Percentiles rank a stretch among this genome's conserved stretches.
These are phyloP conservation scores for Omphalotus olearius DNA, from an alignment of 1,284 basidiomycete genomes.

Conservation along the genomic window DNA sequence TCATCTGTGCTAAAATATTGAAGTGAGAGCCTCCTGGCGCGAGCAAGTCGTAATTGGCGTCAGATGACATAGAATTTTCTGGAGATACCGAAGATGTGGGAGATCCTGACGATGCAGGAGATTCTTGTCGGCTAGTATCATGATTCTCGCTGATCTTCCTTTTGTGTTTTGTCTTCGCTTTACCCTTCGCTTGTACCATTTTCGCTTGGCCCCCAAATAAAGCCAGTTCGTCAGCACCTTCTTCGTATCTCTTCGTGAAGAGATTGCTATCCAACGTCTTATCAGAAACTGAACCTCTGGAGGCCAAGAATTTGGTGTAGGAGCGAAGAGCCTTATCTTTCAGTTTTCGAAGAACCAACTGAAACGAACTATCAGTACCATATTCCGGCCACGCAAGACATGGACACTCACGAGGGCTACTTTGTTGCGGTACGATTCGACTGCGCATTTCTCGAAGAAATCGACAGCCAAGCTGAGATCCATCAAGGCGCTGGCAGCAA, in stretches of 20 bases:
- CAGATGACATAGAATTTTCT: background rate
- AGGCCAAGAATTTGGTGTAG: conserved; percentile 23
- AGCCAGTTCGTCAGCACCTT: conserved; percentile 42
- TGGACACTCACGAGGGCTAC: conserved; percentile 32
- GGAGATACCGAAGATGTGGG: background rate
- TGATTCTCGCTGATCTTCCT: conserved; percentile 15
- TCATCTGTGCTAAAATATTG: background rate
- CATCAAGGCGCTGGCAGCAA: conserved; percentile 35
- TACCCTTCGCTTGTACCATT: conserved; percentile 20
- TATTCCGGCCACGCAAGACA: background rate
- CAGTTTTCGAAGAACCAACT: conserved; percentile 36
- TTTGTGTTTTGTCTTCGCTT: conserved; percentile 12
- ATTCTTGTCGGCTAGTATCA: background rate
- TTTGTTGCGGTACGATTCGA: conserved; percentile 34
- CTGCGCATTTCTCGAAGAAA: conserved; percentile 36
- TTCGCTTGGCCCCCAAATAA: conserved; percentile 49
- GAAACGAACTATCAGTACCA: background rate
- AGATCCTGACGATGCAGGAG: background rate
- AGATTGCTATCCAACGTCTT: conserved; percentile 13
- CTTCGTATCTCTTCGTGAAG: conserved; percentile 20
- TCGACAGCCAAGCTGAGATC: conserved; percentile 37
- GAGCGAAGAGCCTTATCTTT: conserved; percentile 35
- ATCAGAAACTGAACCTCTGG: background rate
- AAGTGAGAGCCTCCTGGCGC: too few relatives aligned
- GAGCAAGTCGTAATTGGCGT: too few relatives aligned